Percentiles rank a stretch among this genome's conserved stretches.
Evolutionary conservation across 805 yeast species (phyloP).

Genomic region (Candida multigemmis): DNA sequence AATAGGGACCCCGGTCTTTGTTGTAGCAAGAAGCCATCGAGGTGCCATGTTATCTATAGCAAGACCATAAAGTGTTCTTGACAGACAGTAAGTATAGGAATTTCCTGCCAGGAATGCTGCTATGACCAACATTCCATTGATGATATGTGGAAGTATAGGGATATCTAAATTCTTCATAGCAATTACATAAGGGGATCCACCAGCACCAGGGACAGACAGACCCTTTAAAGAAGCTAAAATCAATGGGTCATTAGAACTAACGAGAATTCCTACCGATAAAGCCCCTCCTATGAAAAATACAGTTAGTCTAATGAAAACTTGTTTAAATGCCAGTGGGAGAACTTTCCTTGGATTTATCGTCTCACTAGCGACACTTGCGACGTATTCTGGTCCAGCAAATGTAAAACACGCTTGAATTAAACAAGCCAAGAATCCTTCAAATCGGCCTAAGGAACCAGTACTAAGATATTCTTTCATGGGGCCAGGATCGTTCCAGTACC

Average conservation of each 20-base stretch:
- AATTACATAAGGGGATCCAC: constrained; percentile 40
- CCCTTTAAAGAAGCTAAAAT: constrained; percentile 48
- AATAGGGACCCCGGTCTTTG: constrained; percentile 38
- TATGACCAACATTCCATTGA: constrained; percentile 33
- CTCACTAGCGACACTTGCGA: constrained; percentile 82
- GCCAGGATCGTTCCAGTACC: constrained; percentile 34
- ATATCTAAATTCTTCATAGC: constrained; percentile 41
- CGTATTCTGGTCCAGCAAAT: constrained; percentile 80
- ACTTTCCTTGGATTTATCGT: constrained; percentile 61
- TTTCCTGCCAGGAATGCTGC: constrained; percentile 42
- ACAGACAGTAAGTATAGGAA: constrained; percentile 37
- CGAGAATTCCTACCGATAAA: constrained; percentile 67
- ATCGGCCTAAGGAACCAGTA: constrained; percentile 52
- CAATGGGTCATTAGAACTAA: constrained; percentile 59
- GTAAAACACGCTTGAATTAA: constrained; percentile 68
- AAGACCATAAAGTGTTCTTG: constrained; percentile 39
- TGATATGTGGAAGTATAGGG: constrained; percentile 34
- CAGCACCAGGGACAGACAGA: constrained; percentile 58
- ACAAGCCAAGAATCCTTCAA: constrained; percentile 66
- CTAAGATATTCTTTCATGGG: constrained; percentile 18
- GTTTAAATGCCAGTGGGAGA: constrained; percentile 71
- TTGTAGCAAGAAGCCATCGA: constrained; percentile 30
- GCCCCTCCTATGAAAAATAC: constrained; percentile 68
- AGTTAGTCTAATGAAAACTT: constrained; percentile 60
- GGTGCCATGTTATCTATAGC: constrained; percentile 42